Evolutionary conservation across 2,329 filamentous ascomycete genomes (phyloP).

Genomic region (Paracamarosporium sp.): DNA sequence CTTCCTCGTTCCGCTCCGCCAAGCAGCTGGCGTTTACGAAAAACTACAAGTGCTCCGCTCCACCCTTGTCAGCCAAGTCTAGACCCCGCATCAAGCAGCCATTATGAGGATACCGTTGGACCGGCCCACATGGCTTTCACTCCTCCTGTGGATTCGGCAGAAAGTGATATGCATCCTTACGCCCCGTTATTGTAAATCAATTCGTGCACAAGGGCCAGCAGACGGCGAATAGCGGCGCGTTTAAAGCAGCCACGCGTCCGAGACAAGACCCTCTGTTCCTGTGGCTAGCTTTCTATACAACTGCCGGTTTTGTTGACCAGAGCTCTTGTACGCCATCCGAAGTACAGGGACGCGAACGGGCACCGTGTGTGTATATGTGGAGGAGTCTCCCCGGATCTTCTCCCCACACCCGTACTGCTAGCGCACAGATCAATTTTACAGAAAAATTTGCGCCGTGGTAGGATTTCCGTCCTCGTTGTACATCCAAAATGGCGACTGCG

Average conservation of each 20-base stretch:
- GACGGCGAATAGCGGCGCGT: slow-evolving; percentile 16
- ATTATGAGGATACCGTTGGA: slow-evolving; percentile 26
- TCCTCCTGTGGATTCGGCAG: slow-evolving; percentile 35
- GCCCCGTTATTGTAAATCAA: slow-evolving; percentile 25
- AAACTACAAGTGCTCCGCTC: slow-evolving; percentile 21
- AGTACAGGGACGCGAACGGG: slow-evolving; percentile 1
- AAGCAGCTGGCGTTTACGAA: slow-evolving; percentile 18
- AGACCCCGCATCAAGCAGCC: slow-evolving; percentile 33
- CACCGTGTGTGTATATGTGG: slow-evolving; percentile 28
- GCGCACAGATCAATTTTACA: not conserved
- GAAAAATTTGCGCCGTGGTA: not conserved
- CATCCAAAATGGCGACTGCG: not conserved
- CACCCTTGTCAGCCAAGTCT: slow-evolving; percentile 38
- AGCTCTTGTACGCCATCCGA: slow-evolving; percentile 11
- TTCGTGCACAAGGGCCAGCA: slow-evolving; percentile 14
- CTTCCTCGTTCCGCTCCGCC: slow-evolving; percentile 18
- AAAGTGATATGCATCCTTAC: slow-evolving; percentile 16
- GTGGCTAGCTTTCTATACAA: slow-evolving; percentile 26
- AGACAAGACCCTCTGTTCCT: slow-evolving; percentile 8
- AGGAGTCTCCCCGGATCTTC: slow-evolving; percentile 36
- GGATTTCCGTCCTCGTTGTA: not conserved
- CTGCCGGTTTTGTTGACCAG: slow-evolving; percentile 34
- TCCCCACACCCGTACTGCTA: not conserved
- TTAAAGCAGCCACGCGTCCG: slow-evolving; percentile 25
- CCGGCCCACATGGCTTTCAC: slow-evolving; percentile 18